Evolutionary conservation across 148 eudicot species (phyloP), one percentile per base, ranked within the genome.

Genomic region (Polygonum aviculare): DNA sequence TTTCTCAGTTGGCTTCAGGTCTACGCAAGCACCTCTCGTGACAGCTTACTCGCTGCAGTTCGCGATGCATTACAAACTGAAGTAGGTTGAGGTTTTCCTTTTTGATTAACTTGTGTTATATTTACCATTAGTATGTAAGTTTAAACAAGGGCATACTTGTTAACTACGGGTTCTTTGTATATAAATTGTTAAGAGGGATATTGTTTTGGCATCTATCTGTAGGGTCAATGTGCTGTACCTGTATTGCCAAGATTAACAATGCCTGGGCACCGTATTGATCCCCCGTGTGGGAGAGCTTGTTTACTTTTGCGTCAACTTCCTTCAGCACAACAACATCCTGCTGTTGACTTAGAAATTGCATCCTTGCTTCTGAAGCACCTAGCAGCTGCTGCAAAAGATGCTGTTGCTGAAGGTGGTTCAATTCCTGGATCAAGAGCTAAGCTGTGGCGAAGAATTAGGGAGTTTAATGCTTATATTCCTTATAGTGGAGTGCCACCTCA

Each of bases 191-290:
- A 65, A 65, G 36, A 31, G 11, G 26, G 21, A 52, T 69, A 72
- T 78, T 69, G 65, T 75, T 77, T 63, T 80, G 44, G 36, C 18
- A 74, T 77, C 49, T n/a, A 60, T 50, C 57, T 89, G 80, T 83
- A 95, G 98, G 92, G 92, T 73, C 98, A 95, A 76, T 95, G 89
- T 80, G 89, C 96, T 26, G 82, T 95, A 72, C 97, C 97, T 50
- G 87, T 95, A 49, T 79, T 92, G 75, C 98, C 98, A 63, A 86
- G 98, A 78, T 80, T 95, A 74, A 95, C 96, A 69, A 90, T 95
- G 98, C 98, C 98, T 73, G 98, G 98, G 72, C 98, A 95, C 85
- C 93, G 91, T 19, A 89, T 95, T 85, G 98, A 95, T 75, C 98
- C 97, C 19, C 97, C 98, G 39, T 95, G 98, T 79, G 98, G 98